phyloP scores from a whole-genome alignment of 768 basidiomycete species.

The Russula emetica region DNA sequence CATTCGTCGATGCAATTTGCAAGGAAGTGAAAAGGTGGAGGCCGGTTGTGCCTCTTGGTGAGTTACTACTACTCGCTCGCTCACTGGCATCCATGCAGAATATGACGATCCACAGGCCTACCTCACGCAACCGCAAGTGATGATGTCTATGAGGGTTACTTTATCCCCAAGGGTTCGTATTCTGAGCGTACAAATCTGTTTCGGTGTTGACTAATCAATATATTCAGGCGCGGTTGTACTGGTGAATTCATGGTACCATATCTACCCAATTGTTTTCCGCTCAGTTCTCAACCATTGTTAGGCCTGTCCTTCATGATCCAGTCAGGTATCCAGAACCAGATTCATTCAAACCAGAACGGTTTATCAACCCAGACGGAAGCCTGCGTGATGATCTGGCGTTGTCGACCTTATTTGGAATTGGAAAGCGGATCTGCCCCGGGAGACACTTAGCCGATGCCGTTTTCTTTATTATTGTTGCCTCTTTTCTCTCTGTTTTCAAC shows the following conservation, averaged over 20 bases:
- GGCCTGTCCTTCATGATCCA: neutral
- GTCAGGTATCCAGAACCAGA: neutral
- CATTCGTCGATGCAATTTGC: conserved; percentile 4
- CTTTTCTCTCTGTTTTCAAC: neutral
- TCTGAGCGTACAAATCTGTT: no score
- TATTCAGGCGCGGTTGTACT: neutral
- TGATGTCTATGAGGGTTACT: conserved; percentile 27
- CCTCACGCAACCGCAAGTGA: conserved; percentile 25
- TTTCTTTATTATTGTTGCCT: neutral
- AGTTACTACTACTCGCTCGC: neutral
- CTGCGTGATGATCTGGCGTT: neutral
- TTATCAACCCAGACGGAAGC: neutral
- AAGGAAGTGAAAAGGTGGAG: conserved; percentile 20
- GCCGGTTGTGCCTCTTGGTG: conserved; percentile 20
- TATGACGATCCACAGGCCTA: conserved; percentile 3
- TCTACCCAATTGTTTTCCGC: neutral
- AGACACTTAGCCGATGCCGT: neutral
- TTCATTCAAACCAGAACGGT: neutral
- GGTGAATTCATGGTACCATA: neutral
- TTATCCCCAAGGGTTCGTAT: neutral
- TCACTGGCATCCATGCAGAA: no score
- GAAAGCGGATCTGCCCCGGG: neutral
- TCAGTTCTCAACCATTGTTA: neutral
- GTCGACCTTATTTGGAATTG: neutral
- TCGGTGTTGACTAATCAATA: neutral